Conservation (phyloP, 2,329 filamentous ascomycete genomes). For the Phaeomoniella chlamydospora region DNA sequence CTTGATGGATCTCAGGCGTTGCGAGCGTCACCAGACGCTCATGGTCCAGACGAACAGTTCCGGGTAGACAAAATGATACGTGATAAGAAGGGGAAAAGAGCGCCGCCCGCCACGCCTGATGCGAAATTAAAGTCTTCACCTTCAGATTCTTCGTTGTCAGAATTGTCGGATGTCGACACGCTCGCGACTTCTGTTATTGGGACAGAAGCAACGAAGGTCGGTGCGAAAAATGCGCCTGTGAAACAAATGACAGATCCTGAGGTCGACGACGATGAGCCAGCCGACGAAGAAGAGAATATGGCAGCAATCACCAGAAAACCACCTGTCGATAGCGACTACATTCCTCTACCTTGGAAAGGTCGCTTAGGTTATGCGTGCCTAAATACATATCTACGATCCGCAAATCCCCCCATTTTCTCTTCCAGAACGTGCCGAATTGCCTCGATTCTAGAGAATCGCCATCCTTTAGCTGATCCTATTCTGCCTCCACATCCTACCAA, state of each 20-base stretch:
- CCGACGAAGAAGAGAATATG: constrained; percentile 42
- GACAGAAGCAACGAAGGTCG: constrained; percentile 6
- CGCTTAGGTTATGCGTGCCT: constrained; percentile 82
- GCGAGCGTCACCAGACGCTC: constrained; percentile 15
- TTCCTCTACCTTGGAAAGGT: constrained; percentile 84
- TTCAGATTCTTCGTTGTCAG: constrained; percentile 9
- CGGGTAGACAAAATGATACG: constrained; percentile 1
- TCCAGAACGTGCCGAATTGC: constrained; percentile 84
- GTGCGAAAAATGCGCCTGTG: constrained; percentile 3
- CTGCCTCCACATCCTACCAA: constrained; percentile 71
- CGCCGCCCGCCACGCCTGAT: constrained; percentile 2
- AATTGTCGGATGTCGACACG: constrained; percentile 16
- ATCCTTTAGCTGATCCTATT: constrained; percentile 61
- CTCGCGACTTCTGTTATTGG: constrained; percentile 5
- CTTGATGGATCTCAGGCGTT: constrained; percentile 13
- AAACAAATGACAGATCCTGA: constrained; percentile 31
- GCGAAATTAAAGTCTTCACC: constrained; percentile 5
- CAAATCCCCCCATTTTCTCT: constrained; percentile 73
- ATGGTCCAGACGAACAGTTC: constrained; percentile 4
- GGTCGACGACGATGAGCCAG: constrained; percentile 33
- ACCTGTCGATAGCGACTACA: constrained; percentile 65
- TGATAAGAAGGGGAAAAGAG: constrained; percentile 4
- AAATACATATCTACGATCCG: constrained; percentile 75
- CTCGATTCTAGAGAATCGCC: constrained; percentile 77
- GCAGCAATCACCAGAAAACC: constrained; percentile 50